Conservation (phyloP, 805 yeast genomes). For the Cyberlindnera nakhonratchasimensis region DNA sequence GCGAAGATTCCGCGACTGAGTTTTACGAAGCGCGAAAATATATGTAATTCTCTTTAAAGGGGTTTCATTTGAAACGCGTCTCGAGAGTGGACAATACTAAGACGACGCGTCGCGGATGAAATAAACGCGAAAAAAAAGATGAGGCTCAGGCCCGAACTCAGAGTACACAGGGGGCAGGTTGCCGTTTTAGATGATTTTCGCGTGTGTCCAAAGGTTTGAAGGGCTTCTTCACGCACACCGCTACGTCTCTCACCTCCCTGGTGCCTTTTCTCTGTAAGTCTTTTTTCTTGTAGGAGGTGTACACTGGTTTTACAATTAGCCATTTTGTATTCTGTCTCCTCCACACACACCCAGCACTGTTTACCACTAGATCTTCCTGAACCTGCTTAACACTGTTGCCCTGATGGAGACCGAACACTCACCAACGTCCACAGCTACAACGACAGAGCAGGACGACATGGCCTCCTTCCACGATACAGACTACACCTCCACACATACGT, state of each 20-base stretch:
- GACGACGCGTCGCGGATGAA: background rate
- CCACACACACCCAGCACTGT: background rate
- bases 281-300: background rate
- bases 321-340: too few species aligned
- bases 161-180: background rate
- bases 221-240: background rate
- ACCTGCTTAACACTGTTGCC: background rate
- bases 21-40: too few species aligned
- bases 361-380: background rate
- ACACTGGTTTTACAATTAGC: too few species aligned
- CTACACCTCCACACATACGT: slow-evolving; percentile 13
- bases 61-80: too few species aligned
- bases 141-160: too few species aligned
- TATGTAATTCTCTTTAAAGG: too few species aligned
- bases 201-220: slow-evolving; percentile 1
- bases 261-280: background rate
- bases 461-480: slow-evolving; percentile 13
- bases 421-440: slow-evolving; percentile 10
- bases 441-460: slow-evolving; percentile 12
- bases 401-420: slow-evolving; percentile 7
- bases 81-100: background rate
- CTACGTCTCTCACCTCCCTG: too few species aligned
- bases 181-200: slow-evolving; percentile 4
- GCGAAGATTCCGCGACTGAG: background rate
- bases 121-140: slow-evolving; percentile 3